Evolutionary conservation across 2,329 filamentous ascomycete genomes (phyloP).

Genomic region (Trichoderma breve): DNA sequence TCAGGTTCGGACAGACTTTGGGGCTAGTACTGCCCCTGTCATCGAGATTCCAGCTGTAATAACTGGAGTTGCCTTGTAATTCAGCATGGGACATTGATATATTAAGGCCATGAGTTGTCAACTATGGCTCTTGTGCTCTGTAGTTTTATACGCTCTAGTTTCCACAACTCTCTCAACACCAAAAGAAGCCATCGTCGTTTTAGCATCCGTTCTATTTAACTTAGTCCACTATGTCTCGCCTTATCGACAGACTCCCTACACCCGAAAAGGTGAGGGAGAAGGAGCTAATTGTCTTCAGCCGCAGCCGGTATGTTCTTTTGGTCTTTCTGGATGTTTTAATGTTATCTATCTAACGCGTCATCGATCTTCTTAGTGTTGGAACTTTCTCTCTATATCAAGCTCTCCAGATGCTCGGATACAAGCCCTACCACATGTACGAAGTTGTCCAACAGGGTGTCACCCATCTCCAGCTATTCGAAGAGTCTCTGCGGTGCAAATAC

Average conservation of each 20-base stretch:
- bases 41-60: neutral
- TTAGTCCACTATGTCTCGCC: conserved; percentile 32
- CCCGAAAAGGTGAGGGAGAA: conserved; percentile 32
- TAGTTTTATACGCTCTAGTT: neutral
- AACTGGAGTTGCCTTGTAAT: neutral
- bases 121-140: neutral
- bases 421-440: conserved; percentile 38
- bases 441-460: conserved; percentile 25
- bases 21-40: neutral
- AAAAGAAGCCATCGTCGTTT: neutral
- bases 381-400: conserved; percentile 37
- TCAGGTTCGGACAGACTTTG: neutral
- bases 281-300: conserved; percentile 39
- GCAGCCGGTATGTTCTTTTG: conserved; percentile 33
- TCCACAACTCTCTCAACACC: neutral
- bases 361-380: conserved; percentile 30
- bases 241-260: conserved; percentile 35
- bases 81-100: neutral
- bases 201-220: neutral
- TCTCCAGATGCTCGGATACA: conserved; percentile 36
- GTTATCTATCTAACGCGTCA: neutral
- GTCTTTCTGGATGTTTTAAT: neutral
- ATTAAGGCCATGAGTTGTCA: neutral
- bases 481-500: conserved; percentile 33
- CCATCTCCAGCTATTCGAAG: conserved; percentile 30